These are phyloP conservation scores for Amylocystis lapponica DNA, from an alignment of 768 basidiomycete genomes.

Conservation along the genomic window DNA sequence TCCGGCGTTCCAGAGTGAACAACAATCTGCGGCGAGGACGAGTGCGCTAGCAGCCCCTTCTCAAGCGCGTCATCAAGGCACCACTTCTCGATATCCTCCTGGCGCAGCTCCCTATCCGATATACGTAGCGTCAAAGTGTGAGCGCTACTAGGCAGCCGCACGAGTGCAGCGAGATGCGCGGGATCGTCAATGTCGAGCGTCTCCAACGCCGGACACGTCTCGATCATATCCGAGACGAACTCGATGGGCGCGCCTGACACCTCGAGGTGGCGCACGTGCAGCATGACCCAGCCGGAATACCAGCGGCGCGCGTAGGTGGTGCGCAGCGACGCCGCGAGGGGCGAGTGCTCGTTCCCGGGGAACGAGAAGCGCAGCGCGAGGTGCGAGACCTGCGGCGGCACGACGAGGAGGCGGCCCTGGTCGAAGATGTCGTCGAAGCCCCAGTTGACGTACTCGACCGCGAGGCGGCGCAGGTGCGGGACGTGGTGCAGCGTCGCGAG, in stretches of 20 bases:
- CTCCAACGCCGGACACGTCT: constrained; percentile 10
- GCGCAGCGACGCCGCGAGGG: constrained; percentile 20
- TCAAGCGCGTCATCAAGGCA: constrained; percentile 7
- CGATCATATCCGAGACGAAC: constrained; percentile 12
- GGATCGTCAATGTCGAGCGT: constrained; percentile 8
- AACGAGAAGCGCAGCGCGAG: constrained; percentile 31
- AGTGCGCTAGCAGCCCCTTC: constrained; percentile 6
- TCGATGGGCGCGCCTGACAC: constrained; percentile 7
- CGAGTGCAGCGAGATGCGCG: constrained; percentile 7
- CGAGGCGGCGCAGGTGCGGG: constrained; percentile 28
- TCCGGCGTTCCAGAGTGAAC: constrained; percentile 11
- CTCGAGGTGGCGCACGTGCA: constrained; percentile 21
- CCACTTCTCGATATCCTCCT: constrained; percentile 11
- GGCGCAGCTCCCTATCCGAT: not conserved
- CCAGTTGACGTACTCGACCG: constrained; percentile 27
- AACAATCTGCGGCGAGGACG: constrained; percentile 2
- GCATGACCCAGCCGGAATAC: constrained; percentile 30
- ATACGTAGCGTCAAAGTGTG: constrained; percentile 9
- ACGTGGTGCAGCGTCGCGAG: constrained; percentile 18
- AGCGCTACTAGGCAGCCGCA: constrained; percentile 8
- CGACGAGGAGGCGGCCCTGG: constrained; percentile 22
- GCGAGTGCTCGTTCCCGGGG: constrained; percentile 12
- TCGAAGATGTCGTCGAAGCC: constrained; percentile 31
- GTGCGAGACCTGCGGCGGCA: constrained; percentile 27
- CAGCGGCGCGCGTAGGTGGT: constrained; percentile 8